These are phyloP conservation scores for Boletales sp. DNA, from an alignment of 768 basidiomycete genomes.

Conservation along the genomic window DNA sequence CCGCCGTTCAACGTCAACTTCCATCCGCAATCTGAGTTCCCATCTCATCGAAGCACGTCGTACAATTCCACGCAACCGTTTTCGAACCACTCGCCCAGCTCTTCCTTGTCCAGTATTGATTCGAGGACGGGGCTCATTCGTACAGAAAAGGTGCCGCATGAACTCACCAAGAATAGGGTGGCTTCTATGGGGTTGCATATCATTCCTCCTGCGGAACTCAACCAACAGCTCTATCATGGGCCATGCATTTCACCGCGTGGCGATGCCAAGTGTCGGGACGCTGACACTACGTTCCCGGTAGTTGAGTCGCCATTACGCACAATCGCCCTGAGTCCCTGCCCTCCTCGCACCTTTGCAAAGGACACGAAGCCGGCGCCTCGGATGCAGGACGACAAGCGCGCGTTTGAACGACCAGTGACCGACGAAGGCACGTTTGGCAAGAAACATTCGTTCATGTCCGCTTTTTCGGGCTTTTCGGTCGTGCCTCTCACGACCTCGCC, in stretches of 20 bases:
- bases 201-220: slow-evolving; percentile 5
- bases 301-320: not conserved
- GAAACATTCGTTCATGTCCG: slow-evolving; percentile 6
- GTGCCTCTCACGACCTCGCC: not conserved
- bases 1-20: not conserved
- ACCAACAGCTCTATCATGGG: slow-evolving; percentile 9
- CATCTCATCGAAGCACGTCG: slow-evolving; percentile 1
- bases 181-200: not conserved
- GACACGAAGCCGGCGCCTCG: not conserved
- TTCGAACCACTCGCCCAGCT: slow-evolving; percentile 9
- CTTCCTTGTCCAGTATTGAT: slow-evolving; percentile 16
- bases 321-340: not conserved
- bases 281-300: not conserved
- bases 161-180: slow-evolving; percentile 3
- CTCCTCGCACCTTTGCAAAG: slow-evolving; percentile 1
- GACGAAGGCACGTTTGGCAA: not conserved
- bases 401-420: not conserved
- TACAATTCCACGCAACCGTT: not conserved
- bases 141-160: slow-evolving; percentile 7
- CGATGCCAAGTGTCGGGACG: not conserved
- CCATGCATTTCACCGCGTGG: slow-evolving; percentile 2
- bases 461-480: not conserved
- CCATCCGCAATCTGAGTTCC: not conserved
- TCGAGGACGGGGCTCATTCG: slow-evolving; percentile 13
- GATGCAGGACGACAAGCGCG: not conserved